Evolutionary conservation across 352 stramenopile species (phyloP).

Genomic region (Plasmopara muralis): DNA sequence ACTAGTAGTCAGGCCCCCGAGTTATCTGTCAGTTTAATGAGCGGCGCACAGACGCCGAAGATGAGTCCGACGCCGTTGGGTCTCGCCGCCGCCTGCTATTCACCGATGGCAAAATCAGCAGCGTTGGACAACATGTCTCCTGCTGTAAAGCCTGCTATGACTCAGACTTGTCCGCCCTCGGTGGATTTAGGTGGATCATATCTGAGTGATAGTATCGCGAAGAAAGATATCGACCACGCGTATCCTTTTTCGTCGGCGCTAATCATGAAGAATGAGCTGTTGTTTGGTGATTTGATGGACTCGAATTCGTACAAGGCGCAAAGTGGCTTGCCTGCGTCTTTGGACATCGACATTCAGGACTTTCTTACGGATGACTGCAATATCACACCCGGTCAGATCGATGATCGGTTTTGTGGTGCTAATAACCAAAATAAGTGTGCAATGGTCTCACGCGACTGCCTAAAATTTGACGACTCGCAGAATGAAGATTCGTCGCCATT

Average conservation of each 20-base stretch:
- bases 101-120: conserved; percentile 71
- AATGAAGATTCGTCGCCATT: conserved; percentile 19
- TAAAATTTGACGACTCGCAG: conserved; percentile 48
- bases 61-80: conserved; percentile 24
- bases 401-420: conserved; percentile 27
- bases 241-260: conserved; percentile 33
- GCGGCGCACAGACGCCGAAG: conserved; percentile 15
- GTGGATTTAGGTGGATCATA: conserved; percentile 48
- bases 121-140: conserved; percentile 82
- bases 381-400: conserved; percentile 48
- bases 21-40: conserved; percentile 3
- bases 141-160: conserved; percentile 64
- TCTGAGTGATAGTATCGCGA: conserved; percentile 32
- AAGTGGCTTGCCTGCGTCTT: conserved; percentile 16
- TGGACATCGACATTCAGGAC: conserved; percentile 75
- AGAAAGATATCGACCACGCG: conserved; percentile 33
- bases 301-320: conserved; percentile 24
- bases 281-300: conserved; percentile 30
- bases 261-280: conserved; percentile 44
- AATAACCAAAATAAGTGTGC: conserved; percentile 48
- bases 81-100: conserved; percentile 56
- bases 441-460: conserved; percentile 57
- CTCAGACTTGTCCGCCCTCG: conserved; percentile 36
- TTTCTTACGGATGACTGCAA: conserved; percentile 74
- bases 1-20: conserved; percentile 21